Conservation (phyloP, 1,284 basidiomycete species). For the Ceratobasidium sp. region DNA sequence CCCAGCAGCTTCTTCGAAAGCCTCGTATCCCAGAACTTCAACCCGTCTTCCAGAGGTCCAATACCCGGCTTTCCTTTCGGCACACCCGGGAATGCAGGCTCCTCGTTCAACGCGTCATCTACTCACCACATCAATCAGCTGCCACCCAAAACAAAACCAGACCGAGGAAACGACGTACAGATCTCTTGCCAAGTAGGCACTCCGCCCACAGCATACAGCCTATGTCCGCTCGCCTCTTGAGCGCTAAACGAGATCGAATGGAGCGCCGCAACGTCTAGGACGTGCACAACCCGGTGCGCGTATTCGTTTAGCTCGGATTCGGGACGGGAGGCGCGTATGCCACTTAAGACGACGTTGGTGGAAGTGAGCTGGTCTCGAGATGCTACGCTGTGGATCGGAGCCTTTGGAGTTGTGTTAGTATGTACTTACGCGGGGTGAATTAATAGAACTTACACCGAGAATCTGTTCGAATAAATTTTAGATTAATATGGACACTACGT, state of each 20-base stretch:
- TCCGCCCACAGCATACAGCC: neutral
- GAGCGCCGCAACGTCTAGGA: neutral
- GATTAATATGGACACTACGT: neutral
- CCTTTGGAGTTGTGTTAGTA: neutral
- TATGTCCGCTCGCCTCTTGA: neutral
- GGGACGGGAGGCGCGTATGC: neutral
- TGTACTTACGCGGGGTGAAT: neutral
- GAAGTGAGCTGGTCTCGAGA: constrained; percentile 8
- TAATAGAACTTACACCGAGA: constrained; percentile 33
- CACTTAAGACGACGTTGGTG: neutral
- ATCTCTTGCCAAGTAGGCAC: neutral
- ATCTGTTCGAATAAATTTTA: constrained; percentile 35
- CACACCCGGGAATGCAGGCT: neutral
- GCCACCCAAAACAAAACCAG: neutral
- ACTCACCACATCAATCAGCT: neutral
- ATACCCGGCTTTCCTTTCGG: constrained; percentile 1
- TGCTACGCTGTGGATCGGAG: neutral
- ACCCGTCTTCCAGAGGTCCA: neutral
- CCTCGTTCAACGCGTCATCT: constrained; percentile 13
- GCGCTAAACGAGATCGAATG: neutral
- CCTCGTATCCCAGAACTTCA: neutral
- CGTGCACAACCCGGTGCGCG: neutral
- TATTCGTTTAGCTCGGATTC: neutral
- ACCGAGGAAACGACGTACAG: neutral
- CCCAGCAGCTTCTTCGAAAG: neutral